Conservation (phyloP, 2,329 filamentous ascomycete genomes). For the Aspergillus pseudoviridinutans region DNA sequence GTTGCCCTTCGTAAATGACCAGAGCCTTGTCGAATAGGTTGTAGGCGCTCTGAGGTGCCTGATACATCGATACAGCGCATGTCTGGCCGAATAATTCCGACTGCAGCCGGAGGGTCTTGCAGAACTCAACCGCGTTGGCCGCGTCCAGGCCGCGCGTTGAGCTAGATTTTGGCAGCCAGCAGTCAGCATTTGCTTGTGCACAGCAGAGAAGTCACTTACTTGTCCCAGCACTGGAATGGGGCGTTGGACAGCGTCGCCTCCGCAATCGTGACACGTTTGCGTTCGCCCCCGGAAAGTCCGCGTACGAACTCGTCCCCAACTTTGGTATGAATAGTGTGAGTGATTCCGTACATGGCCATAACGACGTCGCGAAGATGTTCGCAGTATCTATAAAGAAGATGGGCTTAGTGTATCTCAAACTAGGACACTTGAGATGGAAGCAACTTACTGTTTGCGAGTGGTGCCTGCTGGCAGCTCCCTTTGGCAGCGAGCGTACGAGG, state of each 20-base stretch:
- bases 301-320: slow-evolving; percentile 55
- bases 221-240: slow-evolving; percentile 47
- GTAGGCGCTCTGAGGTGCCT: slow-evolving; percentile 45
- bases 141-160: slow-evolving; percentile 50
- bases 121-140: slow-evolving; percentile 56
- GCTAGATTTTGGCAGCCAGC: not conserved
- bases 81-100: slow-evolving; percentile 50
- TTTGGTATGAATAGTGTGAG: slow-evolving; percentile 50
- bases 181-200: no score
- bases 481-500: slow-evolving; percentile 60
- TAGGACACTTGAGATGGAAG: no score
- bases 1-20: slow-evolving; percentile 69
- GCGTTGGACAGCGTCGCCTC: slow-evolving; percentile 49
- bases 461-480: slow-evolving; percentile 36
- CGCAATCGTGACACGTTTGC: slow-evolving; percentile 60
- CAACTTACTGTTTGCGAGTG: slow-evolving; percentile 36
- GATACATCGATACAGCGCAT: slow-evolving; percentile 55
- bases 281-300: slow-evolving; percentile 58
- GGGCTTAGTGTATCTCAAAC: no score
- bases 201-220: slow-evolving; percentile 19
- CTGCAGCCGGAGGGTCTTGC: slow-evolving; percentile 48
- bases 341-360: slow-evolving; percentile 43
- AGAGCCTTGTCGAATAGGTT: slow-evolving; percentile 68
- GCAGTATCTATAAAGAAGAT: slow-evolving; percentile 19
- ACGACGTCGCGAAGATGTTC: slow-evolving; percentile 43